These are phyloP conservation scores for Bombardia bombarda DNA, from an alignment of 495 filamentous ascomycete genomes.

Conservation along the genomic window DNA sequence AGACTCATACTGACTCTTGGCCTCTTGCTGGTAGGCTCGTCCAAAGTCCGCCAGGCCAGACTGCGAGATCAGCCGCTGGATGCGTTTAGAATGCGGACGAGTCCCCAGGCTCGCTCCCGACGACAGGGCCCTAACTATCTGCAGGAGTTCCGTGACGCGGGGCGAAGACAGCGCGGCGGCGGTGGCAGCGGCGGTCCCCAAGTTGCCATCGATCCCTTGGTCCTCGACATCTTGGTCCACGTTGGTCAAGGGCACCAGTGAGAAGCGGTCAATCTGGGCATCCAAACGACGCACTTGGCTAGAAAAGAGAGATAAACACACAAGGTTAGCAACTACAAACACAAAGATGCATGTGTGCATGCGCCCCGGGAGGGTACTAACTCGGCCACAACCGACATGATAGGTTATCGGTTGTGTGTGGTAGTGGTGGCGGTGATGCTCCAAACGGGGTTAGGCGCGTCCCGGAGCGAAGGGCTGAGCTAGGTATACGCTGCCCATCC, in stretches of 20 bases:
- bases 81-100: slow-evolving; percentile 41
- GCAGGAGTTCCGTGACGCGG: slow-evolving; percentile 47
- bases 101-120: slow-evolving; percentile 50
- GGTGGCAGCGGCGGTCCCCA: slow-evolving; percentile 6
- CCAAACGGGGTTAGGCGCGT: slow-evolving; percentile 9
- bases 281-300: slow-evolving; percentile 79
- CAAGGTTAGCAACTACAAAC: neutral
- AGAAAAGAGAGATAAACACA: slow-evolving; percentile 2
- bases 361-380: slow-evolving; percentile 30
- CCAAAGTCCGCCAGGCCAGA: slow-evolving; percentile 33
- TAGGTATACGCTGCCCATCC: neutral
- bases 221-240: slow-evolving; percentile 17
- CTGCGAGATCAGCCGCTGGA: slow-evolving; percentile 52
- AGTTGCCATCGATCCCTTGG: neutral
- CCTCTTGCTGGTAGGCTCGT: slow-evolving; percentile 11
- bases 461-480: slow-evolving; percentile 3
- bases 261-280: slow-evolving; percentile 67
- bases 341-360: neutral
- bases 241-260: slow-evolving; percentile 26
- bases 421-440: slow-evolving; percentile 7
- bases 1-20: slow-evolving; percentile 45
- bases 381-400: slow-evolving; percentile 64
- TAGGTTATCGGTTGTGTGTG: neutral
- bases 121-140: slow-evolving; percentile 60
- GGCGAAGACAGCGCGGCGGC: slow-evolving; percentile 27